These are phyloP conservation scores for Tremellales sp. DNA, from an alignment of 1,284 basidiomycete genomes.

Conservation along the genomic window DNA sequence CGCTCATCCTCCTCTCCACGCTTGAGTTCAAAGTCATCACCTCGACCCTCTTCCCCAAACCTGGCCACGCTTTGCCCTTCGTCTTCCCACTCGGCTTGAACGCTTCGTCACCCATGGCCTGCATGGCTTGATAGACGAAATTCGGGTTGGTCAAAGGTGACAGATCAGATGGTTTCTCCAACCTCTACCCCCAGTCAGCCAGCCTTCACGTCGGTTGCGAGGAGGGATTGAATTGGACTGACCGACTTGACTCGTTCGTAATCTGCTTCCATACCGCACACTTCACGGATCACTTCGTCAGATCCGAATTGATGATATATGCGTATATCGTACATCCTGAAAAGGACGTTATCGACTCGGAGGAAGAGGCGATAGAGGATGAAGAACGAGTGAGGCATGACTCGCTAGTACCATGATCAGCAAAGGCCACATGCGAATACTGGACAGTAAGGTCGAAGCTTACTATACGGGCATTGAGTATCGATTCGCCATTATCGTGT, in stretches of 20 bases:
- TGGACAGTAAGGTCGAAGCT: slow-evolving; percentile 43
- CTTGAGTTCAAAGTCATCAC: slow-evolving; percentile 21
- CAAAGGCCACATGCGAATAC: not conserved
- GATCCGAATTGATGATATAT: slow-evolving; percentile 75
- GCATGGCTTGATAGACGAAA: slow-evolving; percentile 75
- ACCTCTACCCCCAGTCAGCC: slow-evolving; percentile 52
- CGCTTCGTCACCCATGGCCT: slow-evolving; percentile 20
- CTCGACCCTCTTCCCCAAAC: slow-evolving; percentile 53
- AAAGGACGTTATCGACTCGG: slow-evolving; percentile 91
- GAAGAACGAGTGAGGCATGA: slow-evolving; percentile 96
- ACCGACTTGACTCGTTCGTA: slow-evolving; percentile 78
- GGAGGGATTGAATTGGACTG: slow-evolving; percentile 31
- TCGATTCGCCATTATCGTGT: slow-evolving; percentile 87
- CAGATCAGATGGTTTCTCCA: slow-evolving; percentile 77
- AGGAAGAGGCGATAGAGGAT: slow-evolving; percentile 88
- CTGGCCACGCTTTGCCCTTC: slow-evolving; percentile 67
- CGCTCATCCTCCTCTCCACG: not conserved
- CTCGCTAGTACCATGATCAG: slow-evolving; percentile 61
- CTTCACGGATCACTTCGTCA: slow-evolving; percentile 67
- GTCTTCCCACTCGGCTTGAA: slow-evolving; percentile 43
- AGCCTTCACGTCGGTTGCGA: too few species aligned
- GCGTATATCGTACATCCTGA: slow-evolving; percentile 84
- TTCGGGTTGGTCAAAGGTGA: slow-evolving; percentile 83
- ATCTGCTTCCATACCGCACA: slow-evolving; percentile 81
- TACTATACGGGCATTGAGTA: slow-evolving; percentile 76